A percentile compares a stretch with the other conserved stretches of the same genome.
These are phyloP conservation scores for Melastoma candidum DNA, from an alignment of 441 rosid species.

Conservation along the genomic window DNA sequence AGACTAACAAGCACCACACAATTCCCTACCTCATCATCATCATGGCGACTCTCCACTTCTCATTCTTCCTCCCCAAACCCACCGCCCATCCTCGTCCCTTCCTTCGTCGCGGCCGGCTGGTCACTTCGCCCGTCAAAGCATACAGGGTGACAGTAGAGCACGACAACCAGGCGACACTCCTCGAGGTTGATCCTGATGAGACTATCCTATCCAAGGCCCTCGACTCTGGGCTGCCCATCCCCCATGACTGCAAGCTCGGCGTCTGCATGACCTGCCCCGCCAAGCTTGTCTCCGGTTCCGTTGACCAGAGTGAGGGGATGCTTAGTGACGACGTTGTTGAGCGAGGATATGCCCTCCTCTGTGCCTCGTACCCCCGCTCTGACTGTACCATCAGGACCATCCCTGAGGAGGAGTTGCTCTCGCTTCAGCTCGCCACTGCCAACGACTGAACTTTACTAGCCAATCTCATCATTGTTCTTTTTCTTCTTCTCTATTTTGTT, in stretches of 20 bases:
- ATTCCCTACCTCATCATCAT: conserved; percentile 7
- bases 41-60: not conserved
- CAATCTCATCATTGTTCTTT: too few species aligned
- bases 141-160: conserved; percentile 77
- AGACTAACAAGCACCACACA: too few species aligned
- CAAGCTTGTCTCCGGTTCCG: conserved; percentile 46
- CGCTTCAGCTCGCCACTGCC: conserved; percentile 77
- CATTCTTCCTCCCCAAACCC: conserved; percentile 15
- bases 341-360: conserved; percentile 65
- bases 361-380: conserved; percentile 70
- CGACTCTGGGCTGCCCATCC: conserved; percentile 57
- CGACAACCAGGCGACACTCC: conserved; percentile 46
- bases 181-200: conserved; percentile 82
- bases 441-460: conserved; percentile 36
- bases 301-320: conserved; percentile 95
- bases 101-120: conserved; percentile 2
- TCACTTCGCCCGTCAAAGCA: conserved; percentile 22
- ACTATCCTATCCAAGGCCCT: conserved; percentile 71
- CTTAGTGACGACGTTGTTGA: conserved; percentile 91
- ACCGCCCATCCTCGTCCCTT: conserved; percentile 14
- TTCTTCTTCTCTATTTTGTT: too few species aligned
- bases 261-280: conserved; percentile 99
- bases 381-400: conserved; percentile 77
- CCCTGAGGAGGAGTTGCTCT: conserved; percentile 80
- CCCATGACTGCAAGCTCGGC: conserved; percentile 93